Evolutionary conservation across 2,329 filamentous ascomycete species (phyloP), one percentile per base, ranked within the genome.

Genomic region (Seiridium unicorne): DNA sequence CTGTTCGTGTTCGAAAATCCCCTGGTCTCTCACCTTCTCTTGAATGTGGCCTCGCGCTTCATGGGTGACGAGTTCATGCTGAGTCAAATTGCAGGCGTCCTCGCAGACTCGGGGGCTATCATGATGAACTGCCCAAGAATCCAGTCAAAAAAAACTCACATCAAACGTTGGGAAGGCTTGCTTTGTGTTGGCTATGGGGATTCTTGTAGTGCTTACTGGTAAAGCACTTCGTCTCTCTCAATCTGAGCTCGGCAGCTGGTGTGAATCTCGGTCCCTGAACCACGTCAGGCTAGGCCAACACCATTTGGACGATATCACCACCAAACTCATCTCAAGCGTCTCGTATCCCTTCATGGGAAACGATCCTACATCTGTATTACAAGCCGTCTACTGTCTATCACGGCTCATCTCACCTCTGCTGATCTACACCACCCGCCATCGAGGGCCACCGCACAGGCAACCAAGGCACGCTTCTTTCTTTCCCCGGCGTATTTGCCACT

Each of bases 361-460:
- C 4, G 46, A 56, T 34, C 57, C 42, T 9, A 11, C 54, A 26
- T 4, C 49, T 9, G 55, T 7, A 26, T 26, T 61, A 2, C 60
- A 62, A 5, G 53, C 55, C 34, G 10, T 59, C 11, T 62, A 64
- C 57, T 62, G 63, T 51, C 11, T 64, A 32, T 63, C 62, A 4
- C 63, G 58, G 51, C 59, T 68, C 34, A 60, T 66, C 5, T 64
- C 69, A 6, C 61, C 68, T 26, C 38, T 68, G 6, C 44, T 69
- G 34, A 8, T 55, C 1, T 71, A 64, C 58, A 65, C 56, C 1
- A 26, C 18, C 18, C 18, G 18, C 18, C 18, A 61, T 70, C 4
- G 69, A 71, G 53, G 68, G 66, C 4, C 63, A 66, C 34, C 63
- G 69, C 2, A 55, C 57, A 7, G 65, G 66, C 2, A 64, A 66